Percentiles rank a stretch among this genome's conserved stretches.
Conservation (phyloP, 768 basidiomycete species). For the Russula abietina region DNA sequence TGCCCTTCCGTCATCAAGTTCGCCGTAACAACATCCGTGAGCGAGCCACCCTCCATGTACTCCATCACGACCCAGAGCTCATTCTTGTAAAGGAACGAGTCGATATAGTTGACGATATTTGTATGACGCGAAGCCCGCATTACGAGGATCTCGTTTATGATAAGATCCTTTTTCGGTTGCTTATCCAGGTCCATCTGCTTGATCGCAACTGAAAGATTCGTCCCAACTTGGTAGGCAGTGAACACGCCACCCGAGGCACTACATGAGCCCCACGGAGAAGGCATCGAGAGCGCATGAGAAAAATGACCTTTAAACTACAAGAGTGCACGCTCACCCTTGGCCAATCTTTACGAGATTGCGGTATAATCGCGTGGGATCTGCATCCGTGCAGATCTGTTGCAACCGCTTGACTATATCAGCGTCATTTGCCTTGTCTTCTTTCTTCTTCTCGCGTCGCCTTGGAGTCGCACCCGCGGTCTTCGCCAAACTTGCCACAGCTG, state of each 20-base stretch:
- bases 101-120: conserved; percentile 99
- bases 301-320: background rate
- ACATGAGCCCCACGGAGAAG: background rate
- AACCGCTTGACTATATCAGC: conserved; percentile 88
- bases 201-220: conserved; percentile 92
- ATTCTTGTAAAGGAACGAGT: conserved; percentile 96
- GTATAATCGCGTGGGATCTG: conserved; percentile 92
- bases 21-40: conserved; percentile 96
- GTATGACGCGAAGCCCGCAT: conserved; percentile 96
- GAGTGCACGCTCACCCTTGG: conserved; percentile 65
- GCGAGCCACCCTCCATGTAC: conserved; percentile 94
- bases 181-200: conserved; percentile 99
- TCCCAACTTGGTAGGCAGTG: conserved; percentile 95
- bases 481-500: conserved; percentile 59
- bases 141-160: conserved; percentile 99
- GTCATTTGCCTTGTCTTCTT: conserved; percentile 64
- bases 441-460: conserved; percentile 39
- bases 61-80: conserved; percentile 99
- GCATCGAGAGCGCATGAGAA: background rate
- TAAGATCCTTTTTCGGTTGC: conserved; percentile 98
- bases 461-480: conserved; percentile 76
- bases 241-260: conserved; percentile 97
- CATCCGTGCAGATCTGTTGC: conserved; percentile 93
- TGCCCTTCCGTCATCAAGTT: conserved; percentile 98
- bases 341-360: conserved; percentile 93